Base-by-base conservation (phyloP, 306 rosid species). In the Cucumis hystrix region DNA sequence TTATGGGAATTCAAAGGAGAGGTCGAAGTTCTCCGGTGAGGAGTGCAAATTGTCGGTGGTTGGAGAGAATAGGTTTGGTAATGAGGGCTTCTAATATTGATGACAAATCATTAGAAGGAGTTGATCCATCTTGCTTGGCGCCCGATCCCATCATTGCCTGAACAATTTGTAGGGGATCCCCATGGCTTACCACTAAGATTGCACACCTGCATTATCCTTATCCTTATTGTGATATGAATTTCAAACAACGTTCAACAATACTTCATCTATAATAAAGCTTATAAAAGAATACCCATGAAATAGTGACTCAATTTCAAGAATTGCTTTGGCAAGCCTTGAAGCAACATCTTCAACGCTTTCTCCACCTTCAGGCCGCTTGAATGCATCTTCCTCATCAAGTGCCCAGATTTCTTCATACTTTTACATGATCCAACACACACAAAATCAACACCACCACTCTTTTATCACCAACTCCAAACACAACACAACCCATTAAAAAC, bases 261-360 rank as follows among this genome's bases (percentile, higher is more conserved):
- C 30, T 28, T 28, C 30, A 8, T 41, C 8, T 41, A 41, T 41
- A 8, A 41, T 41, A 41, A 40, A 41, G 47, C 2, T 0, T 8
- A 8, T 8, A 8, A 67, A 18, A 33, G 49, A 41, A 54, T 85
- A 92, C 98, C 98, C 97, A 80, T 84, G 82, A 83, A 86, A 95
- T 78, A 87, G 89, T 0, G 88, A 89, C 74, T 95, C 98, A 47
- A 87, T 83, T 20, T 47, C 55, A 75, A 82, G 74, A 43, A 95
- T 20, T 33, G 95, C 91, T 63, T 61, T 84, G 71, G 91, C 80
- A 77, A 95, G 86, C 76, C 98, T 87, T 79, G 81, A 79, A 8
- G 92, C 96, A 85, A 95, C 96, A 85, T 90, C 98, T 80, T 88
- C 82, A 8, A 90, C 96, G 71, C 97, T 87, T 85, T 95, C 98